Evolutionary conservation across 805 yeast species (phyloP).

Genomic region (Kodamaea neixiangensis): DNA sequence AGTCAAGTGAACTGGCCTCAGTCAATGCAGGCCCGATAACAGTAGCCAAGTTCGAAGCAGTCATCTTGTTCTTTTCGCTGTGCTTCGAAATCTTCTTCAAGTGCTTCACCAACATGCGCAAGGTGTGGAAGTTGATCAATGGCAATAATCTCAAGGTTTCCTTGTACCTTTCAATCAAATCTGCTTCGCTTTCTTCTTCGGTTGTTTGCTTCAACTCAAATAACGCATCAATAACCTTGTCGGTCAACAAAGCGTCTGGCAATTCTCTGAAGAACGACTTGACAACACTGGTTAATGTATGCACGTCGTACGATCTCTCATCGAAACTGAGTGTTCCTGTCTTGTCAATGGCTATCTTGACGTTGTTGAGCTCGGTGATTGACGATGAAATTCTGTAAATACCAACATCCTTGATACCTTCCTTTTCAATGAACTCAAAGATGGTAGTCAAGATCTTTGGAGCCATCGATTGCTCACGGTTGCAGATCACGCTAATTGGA

Average conservation of each 20-base stretch:
- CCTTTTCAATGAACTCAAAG: slow-evolving; percentile 74
- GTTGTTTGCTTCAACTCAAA: slow-evolving; percentile 34
- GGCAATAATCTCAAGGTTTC: slow-evolving; percentile 54
- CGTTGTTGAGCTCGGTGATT: slow-evolving; percentile 44
- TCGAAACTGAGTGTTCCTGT: slow-evolving; percentile 52
- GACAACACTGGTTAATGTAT: slow-evolving; percentile 85
- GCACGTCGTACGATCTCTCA: slow-evolving; percentile 64
- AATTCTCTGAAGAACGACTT: slow-evolving; percentile 81
- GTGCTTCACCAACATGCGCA: slow-evolving; percentile 69
- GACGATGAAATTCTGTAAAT: slow-evolving; percentile 73
- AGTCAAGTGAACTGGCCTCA: slow-evolving; percentile 53
- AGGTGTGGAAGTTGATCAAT: slow-evolving; percentile 60
- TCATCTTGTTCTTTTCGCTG: slow-evolving; percentile 78
- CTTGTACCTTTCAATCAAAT: slow-evolving; percentile 22
- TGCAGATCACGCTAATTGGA: slow-evolving; percentile 75
- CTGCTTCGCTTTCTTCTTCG: slow-evolving; percentile 17
- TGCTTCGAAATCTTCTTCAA: slow-evolving; percentile 66
- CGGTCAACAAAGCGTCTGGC: slow-evolving; percentile 80
- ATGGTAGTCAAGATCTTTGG: slow-evolving; percentile 70
- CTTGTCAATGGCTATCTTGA: slow-evolving; percentile 47
- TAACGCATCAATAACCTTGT: slow-evolving; percentile 62
- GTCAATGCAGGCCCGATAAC: slow-evolving; percentile 72
- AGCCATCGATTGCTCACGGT: slow-evolving; percentile 59
- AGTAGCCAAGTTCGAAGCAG: slow-evolving; percentile 84
- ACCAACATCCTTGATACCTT: slow-evolving; percentile 90